phyloP scores from a whole-genome alignment of 2,329 filamentous ascomycete species.

The Colletotrichum incanum region DNA sequence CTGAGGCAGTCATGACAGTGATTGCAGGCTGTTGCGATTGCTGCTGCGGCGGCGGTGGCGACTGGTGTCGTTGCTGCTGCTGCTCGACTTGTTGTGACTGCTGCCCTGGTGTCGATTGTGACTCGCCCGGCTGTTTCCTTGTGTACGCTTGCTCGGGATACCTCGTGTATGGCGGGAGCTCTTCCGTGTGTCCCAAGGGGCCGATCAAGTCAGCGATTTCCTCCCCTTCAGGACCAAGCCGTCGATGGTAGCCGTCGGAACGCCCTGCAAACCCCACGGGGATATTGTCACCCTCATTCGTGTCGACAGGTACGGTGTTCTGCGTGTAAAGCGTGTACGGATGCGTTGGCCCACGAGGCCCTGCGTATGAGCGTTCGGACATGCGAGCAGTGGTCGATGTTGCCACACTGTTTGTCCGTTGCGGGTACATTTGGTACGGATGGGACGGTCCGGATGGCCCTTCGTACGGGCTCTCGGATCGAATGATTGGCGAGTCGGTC shows the following conservation, averaged over 20 bases:
- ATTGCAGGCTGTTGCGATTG: conserved; percentile 22
- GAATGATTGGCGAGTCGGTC: conserved; percentile 56
- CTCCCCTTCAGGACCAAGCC: conserved; percentile 85
- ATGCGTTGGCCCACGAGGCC: conserved; percentile 80
- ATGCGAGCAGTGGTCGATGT: conserved; percentile 79
- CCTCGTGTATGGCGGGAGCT: conserved; percentile 90
- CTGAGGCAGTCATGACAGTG: conserved; percentile 37
- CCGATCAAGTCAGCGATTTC: conserved; percentile 91
- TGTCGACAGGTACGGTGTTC: conserved; percentile 76
- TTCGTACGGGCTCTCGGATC: conserved; percentile 76
- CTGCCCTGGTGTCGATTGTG: conserved; percentile 17
- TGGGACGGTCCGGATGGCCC: conserved; percentile 83
- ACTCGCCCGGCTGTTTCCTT: conserved; percentile 61
- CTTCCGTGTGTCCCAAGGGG: conserved; percentile 89
- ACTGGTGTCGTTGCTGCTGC: conserved; percentile 38
- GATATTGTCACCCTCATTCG: conserved; percentile 59
- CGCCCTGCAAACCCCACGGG: conserved; percentile 83
- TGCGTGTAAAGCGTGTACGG: conserved; percentile 92
- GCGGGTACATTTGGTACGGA: conserved; percentile 88
- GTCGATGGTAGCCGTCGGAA: conserved; percentile 77
- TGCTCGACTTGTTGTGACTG: conserved; percentile 23
- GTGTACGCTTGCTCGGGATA: conserved; percentile 83
- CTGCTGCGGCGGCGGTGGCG: conserved; percentile 22
- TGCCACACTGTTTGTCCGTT: conserved; percentile 79
- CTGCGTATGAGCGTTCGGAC: conserved; percentile 71